Evolutionary conservation across 164 flowering plant genomes (phyloP), one percentile per base, ranked within the genome.

Genomic region (Nelumbo lutea): DNA sequence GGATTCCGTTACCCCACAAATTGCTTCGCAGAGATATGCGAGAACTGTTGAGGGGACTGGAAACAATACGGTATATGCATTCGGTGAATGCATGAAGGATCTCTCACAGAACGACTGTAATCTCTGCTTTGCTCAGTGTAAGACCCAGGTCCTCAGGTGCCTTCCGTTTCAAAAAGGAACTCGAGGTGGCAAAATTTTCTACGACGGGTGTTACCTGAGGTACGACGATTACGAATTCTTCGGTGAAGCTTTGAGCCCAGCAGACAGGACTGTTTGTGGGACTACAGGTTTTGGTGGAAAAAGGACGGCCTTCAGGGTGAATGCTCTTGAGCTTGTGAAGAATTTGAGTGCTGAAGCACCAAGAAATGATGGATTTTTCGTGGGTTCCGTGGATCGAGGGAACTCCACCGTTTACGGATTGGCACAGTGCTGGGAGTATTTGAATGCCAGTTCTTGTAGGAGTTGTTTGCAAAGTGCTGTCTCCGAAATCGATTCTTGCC

Each of bases 131-230:
- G 90, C 91, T 1, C 83, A 81, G 66, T 69, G 76, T 82, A 84
- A 84, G 75, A 86, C 83, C 51, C 79, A 80, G 73, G 72, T 89
- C 56, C 76, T 77, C 4, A 72, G 77, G 48, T 91, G 97, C 82
- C 73, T 85, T 38, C 95, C 97, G 0, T 88, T 83, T 67, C 89
- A 86, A 59, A n/a, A 39, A 39, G 80, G 73, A 48, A 75, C 80
- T 5, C 77, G 80, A 1, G 88, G 84, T 1, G 96, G 89, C 13
- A 64, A 87, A 3, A 61, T 79, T 47, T 90, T 79, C 69, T 83
- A 57, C 13, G 98, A 93, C 52, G 97, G 96, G 10, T 93, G 98
- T 68, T 89, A 77, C 73, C 15, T 93, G 2, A 75, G 98, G 67
- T 93, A 89, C 77, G 97, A 90, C 41, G 79, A 82, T 53, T 84